Base-by-base conservation (phyloP, 108 stramenopile species). In the Aurantiochytrium sp. region DNA sequence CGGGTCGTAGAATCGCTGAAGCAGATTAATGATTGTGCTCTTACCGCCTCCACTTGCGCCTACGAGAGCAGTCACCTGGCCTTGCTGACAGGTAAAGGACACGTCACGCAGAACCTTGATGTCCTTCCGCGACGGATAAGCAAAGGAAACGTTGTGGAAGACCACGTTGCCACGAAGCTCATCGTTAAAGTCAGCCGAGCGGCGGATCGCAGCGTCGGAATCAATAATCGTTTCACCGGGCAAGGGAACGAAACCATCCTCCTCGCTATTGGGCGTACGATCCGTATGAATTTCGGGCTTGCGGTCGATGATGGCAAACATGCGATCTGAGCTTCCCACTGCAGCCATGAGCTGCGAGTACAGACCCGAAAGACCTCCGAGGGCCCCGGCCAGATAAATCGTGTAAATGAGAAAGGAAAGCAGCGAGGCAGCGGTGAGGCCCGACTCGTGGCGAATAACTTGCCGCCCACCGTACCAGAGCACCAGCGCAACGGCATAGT, bases 401-500 rank as follows among this genome's bases (percentile, higher is more conserved):
- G 96, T 88, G 88, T 95, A 96, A 47, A 94, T 89, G 64, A 96
- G 93, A 90, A 97, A 97, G 29, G 96, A 92, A 44, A 94, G 94
- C 88, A 97, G 90, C 16, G 89, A 89, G 5, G 95, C 96, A 23
- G 95, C 60, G 2, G 93, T 91, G 58, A 97, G 90, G 59, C 51
- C 51, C 5, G 76, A 83, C n/a, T 94, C 88, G 5, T 91, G 94
- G 19, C 91, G 45, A 44, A 93, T 90, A 53, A 97, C 96, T 21
- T 95, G 91, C n/a, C 92, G 89, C 69, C 95, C 96, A 6, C 96
- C 96, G 92, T 94, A 97, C 93, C 94, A 97, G 5, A 96, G 87
- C 47, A 91, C 59, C 5, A 87, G 90, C 5, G 53, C 87, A 72
- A 55, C 91, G 76, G 90, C 94, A 88, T 58, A 93, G 58, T 87